A percentile compares a stretch with the other conserved stretches of the same genome.
Evolutionary conservation across 148 eudicot genomes (phyloP).

Genomic region (Hydrangea macrophylla): DNA sequence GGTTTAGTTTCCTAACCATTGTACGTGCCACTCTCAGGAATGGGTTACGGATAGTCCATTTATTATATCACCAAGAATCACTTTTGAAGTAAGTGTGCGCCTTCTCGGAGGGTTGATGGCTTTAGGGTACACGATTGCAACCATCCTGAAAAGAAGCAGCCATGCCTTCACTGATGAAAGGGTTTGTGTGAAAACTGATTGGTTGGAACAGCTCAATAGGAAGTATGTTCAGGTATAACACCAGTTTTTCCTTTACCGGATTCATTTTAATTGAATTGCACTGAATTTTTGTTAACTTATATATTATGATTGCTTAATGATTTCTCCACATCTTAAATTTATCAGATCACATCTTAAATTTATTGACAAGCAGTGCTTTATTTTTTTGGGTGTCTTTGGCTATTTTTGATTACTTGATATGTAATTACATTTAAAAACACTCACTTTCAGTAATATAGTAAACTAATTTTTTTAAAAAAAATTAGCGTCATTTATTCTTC

Average conservation of each 20-base stretch:
- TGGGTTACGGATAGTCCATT: conserved; percentile 97
- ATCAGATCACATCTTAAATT: neutral
- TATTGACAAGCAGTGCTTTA: conserved; percentile 2
- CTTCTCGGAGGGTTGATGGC: conserved; percentile 99
- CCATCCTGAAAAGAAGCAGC: conserved; percentile 90
- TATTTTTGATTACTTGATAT: too few species aligned
- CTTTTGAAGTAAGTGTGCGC: conserved; percentile 96
- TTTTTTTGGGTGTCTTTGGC: neutral
- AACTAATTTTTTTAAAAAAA: too few species aligned
- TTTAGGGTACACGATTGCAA: conserved; percentile 91
- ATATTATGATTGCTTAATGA: conserved; percentile 6
- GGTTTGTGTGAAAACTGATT: conserved; percentile 81
- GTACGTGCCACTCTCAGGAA: conserved; percentile 63
- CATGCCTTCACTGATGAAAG: conserved; percentile 77
- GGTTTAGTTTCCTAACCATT: conserved; percentile 14
- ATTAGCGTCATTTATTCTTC: neutral
- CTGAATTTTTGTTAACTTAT: neutral
- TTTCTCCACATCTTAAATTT: neutral
- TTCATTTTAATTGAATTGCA: neutral
- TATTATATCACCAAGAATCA: conserved; percentile 94
- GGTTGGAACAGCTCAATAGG: conserved; percentile 93
- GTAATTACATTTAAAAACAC: neutral
- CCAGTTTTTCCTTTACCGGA: neutral
- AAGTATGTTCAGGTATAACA: conserved; percentile 77
- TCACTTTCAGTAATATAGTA: neutral